Evolutionary conservation across 1,284 basidiomycete species (phyloP), one percentile per base, ranked within the genome.

Genomic region (Boletellus dicymbophilus): DNA sequence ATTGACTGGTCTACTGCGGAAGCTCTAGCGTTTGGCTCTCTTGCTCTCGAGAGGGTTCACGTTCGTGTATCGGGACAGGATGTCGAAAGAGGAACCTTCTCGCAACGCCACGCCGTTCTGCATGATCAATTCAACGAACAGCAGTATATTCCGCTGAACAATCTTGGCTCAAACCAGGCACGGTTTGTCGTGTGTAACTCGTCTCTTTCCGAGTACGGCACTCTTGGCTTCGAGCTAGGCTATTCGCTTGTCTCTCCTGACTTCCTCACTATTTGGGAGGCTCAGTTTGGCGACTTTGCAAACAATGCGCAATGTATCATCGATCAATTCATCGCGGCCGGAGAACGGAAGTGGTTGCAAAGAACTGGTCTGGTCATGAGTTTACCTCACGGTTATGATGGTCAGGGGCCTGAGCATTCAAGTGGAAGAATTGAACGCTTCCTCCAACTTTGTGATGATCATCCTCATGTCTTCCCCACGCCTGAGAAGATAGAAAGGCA

Each of bases 1-100:
- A 97, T 99, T 62, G 97, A 99, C 72, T 98, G 96, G 95, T 90
- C 94, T 16, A 99, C 97, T n/a, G 96, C 95, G 53, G 97, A 99
- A 76, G 94, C 97, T 0, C 85, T 99, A 48, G 97, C 97, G 1
- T 94, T 99, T 64, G 97, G 96, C 55, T 83, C 94, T 15, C 84
- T 99, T 45, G 90, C 90, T 27, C 78, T 96, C 41, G 95, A 99
- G 76, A 91, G 93, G 64, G 90, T 89, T 51, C 94, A 99, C 68
- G 91, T 99, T 47, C 92, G 97, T 62, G 78, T 99, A 3, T 98
- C 95, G 2, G 97, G 97, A 40, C 97, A 99, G 75, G 97, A 99
- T 71, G 96, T 99, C 48, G 97, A 99, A 74, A 90, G 97, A 70
- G 97, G 97, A 49, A 99, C 97, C 9, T 99, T 99, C 81, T 98